These are phyloP conservation scores for Emmonsia crescens DNA, from an alignment of 2,329 filamentous ascomycete species.

Conservation along the genomic window DNA sequence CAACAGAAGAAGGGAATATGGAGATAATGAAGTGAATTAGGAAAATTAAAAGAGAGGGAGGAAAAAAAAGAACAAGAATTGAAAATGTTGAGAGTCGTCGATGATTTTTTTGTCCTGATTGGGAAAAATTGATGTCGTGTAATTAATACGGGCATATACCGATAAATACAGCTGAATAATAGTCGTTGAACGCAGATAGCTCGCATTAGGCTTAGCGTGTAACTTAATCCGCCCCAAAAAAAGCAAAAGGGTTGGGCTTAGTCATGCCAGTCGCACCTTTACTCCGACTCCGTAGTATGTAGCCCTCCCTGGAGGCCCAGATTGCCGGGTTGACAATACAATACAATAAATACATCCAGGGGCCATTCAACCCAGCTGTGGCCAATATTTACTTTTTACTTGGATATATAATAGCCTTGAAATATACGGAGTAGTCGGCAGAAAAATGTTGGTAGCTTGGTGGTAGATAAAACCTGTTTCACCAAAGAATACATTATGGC, in stretches of 20 bases:
- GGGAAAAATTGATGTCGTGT: not conserved
- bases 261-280: conserved; percentile 9
- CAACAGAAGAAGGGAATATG: not conserved
- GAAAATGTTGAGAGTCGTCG: not conserved
- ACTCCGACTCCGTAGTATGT: too few relatives aligned
- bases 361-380: not conserved
- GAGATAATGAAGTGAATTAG: too few relatives aligned
- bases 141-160: not conserved
- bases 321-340: conserved; percentile 3
- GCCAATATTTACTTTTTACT: too few relatives aligned
- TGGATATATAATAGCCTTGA: too few relatives aligned
- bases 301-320: too few relatives aligned
- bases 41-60: not conserved
- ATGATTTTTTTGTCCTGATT: not conserved
- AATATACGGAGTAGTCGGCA: too few relatives aligned
- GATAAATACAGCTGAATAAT: not conserved
- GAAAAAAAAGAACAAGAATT: not conserved
- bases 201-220: conserved; percentile 26
- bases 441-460: too few relatives aligned
- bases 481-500: too few relatives aligned
- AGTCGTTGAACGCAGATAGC: conserved; percentile 23
- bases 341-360: not conserved
- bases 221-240: conserved; percentile 22
- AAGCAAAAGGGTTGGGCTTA: conserved; percentile 28
- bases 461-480: too few relatives aligned